Base-by-base conservation (phyloP, 768 basidiomycete genomes). In the Gloeostereum incarnatum region DNA sequence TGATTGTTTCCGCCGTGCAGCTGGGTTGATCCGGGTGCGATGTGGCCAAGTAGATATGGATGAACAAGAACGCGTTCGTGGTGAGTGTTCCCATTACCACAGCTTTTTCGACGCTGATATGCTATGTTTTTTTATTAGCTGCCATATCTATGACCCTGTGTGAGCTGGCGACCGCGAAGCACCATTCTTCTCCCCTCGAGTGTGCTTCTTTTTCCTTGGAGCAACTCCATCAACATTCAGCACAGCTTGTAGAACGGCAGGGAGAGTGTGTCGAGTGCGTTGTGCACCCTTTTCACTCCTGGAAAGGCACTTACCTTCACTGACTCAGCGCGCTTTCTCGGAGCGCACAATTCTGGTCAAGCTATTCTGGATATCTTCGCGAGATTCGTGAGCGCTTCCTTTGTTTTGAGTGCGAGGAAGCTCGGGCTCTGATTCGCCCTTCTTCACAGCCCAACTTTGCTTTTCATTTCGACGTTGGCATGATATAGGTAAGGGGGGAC, bases 311-410 rank as follows among this genome's bases (percentile, higher is more conserved):
- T 17, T 4, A 34, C 14, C 23, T 5, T 29, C 21, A 11, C 11
- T 24, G 18, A 14, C 7, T 4, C 46, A 87, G 84, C 39, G 81
- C 85, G 9, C 57, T 88, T 7, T 76, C 83, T 11, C 65, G 83
- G 35, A 87, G 85, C 51, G 74, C 84, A 6, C 85, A 88, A 49
- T 81, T 78, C 49, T 88, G 85, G 85, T 85, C 85, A 3, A 85
- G 81, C 40, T 87, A 86, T 55, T 88, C 85, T 2, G 85, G 85
- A 0, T 86, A 88, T 57, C 65, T 88, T 36, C 73, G 84, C 31
- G 83, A 87, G 65, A 67, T 83, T 40, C 73, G 84, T 82, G 52
- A 54, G 82, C 26, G 37, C 36, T 17, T 29, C 24, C 33, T 33
- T 16, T 31, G 9, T n/a, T 24, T 38, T 18, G 17, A 29, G 20